These are phyloP conservation scores for Teunomyces kruisii DNA, from an alignment of 805 yeast genomes.

Conservation along the genomic window DNA sequence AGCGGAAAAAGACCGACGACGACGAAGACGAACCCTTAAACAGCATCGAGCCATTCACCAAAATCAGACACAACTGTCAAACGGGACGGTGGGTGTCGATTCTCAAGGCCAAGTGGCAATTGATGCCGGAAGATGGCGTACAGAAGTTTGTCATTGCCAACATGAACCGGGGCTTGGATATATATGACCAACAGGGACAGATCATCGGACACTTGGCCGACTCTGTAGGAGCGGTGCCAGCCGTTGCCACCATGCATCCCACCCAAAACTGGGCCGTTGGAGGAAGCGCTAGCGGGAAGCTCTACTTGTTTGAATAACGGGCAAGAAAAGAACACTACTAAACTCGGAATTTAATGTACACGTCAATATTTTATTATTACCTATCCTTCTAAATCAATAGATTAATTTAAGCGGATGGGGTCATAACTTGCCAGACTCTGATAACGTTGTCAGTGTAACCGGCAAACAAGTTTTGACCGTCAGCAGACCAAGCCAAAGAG, in stretches of 20 bases:
- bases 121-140: constrained; percentile 61
- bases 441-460: constrained; percentile 99
- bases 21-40: constrained; percentile 25
- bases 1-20: constrained; percentile 10
- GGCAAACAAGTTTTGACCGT: constrained; percentile 98
- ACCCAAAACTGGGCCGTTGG: constrained; percentile 89
- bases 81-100: constrained; percentile 97
- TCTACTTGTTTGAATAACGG: constrained; percentile 56
- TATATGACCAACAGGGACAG: constrained; percentile 73
- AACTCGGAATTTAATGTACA: no score
- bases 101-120: constrained; percentile 85
- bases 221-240: constrained; percentile 86
- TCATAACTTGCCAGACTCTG: constrained; percentile 99
- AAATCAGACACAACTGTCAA: constrained; percentile 87
- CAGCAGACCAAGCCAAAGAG: constrained; percentile 99
- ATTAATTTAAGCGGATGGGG: constrained; percentile 53
- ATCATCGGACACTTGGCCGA: constrained; percentile 74
- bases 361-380: constrained; percentile 6
- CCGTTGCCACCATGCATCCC: constrained; percentile 82
- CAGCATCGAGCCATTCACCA: constrained; percentile 58
- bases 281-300: constrained; percentile 92
- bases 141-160: constrained; percentile 90
- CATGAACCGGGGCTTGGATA: constrained; percentile 85
- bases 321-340: no score
- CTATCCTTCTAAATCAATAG: background rate